These are phyloP conservation scores for Myrica gale DNA, from an alignment of 306 rosid species.

Conservation along the genomic window DNA sequence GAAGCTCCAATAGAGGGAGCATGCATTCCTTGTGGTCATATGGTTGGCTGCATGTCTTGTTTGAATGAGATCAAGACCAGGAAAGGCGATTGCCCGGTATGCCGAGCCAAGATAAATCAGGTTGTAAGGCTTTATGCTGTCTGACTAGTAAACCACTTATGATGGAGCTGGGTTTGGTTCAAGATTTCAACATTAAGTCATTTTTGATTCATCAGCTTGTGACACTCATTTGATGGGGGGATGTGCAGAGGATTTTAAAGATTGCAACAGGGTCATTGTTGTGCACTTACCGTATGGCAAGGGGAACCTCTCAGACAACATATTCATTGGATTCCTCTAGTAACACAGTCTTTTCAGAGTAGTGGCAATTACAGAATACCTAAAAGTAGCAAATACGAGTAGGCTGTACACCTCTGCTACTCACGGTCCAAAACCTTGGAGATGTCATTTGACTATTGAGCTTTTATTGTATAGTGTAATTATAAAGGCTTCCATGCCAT, in stretches of 20 bases:
- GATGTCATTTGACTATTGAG: neutral
- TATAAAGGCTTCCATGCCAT: too few species aligned
- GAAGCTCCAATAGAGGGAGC: conserved; percentile 27
- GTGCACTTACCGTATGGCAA: neutral
- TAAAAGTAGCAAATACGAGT: neutral
- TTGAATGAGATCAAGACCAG: conserved; percentile 28
- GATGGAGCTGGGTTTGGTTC: neutral
- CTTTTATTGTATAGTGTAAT: neutral
- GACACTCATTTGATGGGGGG: neutral
- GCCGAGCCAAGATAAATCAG: conserved; percentile 22
- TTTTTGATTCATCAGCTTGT: neutral
- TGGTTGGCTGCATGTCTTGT: conserved; percentile 35
- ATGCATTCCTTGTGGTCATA: conserved; percentile 29
- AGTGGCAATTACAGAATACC: neutral
- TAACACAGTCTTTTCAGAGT: neutral
- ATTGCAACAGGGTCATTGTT: neutral
- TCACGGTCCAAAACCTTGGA: neutral
- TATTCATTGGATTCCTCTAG: neutral
- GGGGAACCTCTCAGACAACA: neutral
- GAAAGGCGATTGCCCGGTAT: conserved; percentile 31
- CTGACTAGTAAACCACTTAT: neutral
- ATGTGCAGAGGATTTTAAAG: neutral
- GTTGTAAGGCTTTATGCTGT: conserved; percentile 24
- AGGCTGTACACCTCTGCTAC: neutral
- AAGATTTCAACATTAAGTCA: neutral